Evolutionary conservation across 257 asterid species (phyloP).

Genomic region (Asclepias syriaca): DNA sequence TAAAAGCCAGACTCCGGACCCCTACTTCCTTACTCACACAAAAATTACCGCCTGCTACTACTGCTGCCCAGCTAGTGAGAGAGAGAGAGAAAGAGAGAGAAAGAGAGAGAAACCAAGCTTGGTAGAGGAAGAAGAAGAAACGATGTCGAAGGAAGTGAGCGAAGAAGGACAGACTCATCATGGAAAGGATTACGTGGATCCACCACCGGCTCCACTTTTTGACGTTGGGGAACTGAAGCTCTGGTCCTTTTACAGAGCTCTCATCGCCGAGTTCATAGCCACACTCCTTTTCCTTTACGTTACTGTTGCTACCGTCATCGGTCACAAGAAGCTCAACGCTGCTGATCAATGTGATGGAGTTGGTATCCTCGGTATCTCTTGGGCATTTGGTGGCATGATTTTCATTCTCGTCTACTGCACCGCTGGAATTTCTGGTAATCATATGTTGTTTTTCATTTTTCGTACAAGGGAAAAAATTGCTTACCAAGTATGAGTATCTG

Average conservation of each 20-base stretch:
- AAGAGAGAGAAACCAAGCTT: no score
- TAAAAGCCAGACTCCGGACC: not conserved
- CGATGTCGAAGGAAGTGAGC: slow-evolving; percentile 68
- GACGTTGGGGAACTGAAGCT: slow-evolving; percentile 54
- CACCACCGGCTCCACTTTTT: slow-evolving; percentile 74
- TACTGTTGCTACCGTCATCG: slow-evolving; percentile 75
- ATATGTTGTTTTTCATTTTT: no score
- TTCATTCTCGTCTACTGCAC: slow-evolving; percentile 88
- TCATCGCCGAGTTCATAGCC: slow-evolving; percentile 74
- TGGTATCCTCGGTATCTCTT: slow-evolving; percentile 73
- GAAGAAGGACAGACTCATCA: slow-evolving; percentile 49
- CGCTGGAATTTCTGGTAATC: slow-evolving; percentile 74
- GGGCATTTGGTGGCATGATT: slow-evolving; percentile 94
- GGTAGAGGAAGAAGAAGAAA: not conserved
- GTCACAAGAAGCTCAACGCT: slow-evolving; percentile 51
- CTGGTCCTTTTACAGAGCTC: slow-evolving; percentile 79
- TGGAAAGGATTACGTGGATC: slow-evolving; percentile 77
- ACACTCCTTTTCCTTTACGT: slow-evolving; percentile 74
- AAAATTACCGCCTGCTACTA: not conserved
- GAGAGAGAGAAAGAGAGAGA: not conserved
- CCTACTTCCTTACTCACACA: not conserved
- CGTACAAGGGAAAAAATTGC: not conserved
- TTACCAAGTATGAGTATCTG: not conserved
- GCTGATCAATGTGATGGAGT: slow-evolving; percentile 75
- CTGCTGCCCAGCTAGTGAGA: not conserved